phyloP scores from a whole-genome alignment of 176 grass and related monocot species.

The Elymus sibiricus region DNA sequence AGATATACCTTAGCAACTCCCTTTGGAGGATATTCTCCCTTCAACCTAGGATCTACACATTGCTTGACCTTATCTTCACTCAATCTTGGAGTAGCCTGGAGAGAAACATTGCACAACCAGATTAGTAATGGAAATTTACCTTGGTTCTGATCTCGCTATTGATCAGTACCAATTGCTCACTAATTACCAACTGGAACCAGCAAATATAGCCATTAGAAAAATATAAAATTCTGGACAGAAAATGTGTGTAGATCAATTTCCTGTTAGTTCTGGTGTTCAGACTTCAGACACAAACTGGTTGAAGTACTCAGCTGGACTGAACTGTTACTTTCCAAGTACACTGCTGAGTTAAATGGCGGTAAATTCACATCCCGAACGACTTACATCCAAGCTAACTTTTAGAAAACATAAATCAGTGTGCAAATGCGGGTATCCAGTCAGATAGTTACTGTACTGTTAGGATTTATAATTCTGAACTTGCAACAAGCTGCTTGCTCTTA shows the following conservation, averaged over 20 bases:
- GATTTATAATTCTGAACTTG: not conserved
- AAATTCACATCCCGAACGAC: not conserved
- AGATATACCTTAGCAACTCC: constrained; percentile 49
- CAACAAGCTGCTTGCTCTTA: not conserved
- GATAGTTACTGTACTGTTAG: not conserved
- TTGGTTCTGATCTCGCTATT: not conserved
- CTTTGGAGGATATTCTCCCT: constrained; percentile 56
- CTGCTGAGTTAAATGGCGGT: not conserved
- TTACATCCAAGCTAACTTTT: not conserved
- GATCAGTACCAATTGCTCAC: not conserved
- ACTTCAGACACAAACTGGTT: constrained; percentile 16
- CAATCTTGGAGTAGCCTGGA: constrained; percentile 56
- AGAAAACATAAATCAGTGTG: not conserved
- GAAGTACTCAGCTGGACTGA: not conserved
- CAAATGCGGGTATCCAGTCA: not conserved
- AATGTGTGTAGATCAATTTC: not conserved
- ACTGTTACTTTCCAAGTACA: not conserved
- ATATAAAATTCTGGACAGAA: not conserved
- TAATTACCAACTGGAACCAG: not conserved
- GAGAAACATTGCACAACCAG: not conserved
- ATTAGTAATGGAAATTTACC: constrained; percentile 5
- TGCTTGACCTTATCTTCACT: constrained; percentile 65
- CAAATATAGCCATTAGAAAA: not conserved
- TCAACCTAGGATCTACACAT: constrained; percentile 64
- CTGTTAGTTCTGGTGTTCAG: not conserved